Evolutionary conservation across 192 early-diverging fungal genomes (phyloP), one percentile per base, ranked within the genome.

Genomic region (Backusella psychrophila): DNA sequence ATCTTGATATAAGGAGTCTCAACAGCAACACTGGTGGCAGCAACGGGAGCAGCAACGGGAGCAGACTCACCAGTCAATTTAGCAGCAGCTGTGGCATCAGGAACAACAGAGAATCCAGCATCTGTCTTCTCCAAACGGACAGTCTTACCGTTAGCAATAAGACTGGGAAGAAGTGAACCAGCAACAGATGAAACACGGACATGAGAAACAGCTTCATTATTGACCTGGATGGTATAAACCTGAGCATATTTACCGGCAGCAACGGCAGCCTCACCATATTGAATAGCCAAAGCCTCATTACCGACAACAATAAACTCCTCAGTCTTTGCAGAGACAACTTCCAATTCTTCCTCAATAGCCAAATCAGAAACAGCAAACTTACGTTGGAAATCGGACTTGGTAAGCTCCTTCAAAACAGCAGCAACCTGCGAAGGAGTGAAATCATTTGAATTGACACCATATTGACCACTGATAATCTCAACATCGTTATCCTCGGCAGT

Each of bases 1-100:
- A 97, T 85, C 82, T 91, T 91, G 35, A 95, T 81, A 73, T 97
- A 97, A 38, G 95, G 94, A 31, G 88, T 90, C 72, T 94, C 90
- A 66, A 84, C 75, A 69, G 82, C 77, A 36, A 83, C 41, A 74
- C 23, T 78, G 23, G 79, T 53, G 31, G 70, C 59, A 26, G 83
- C 77, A 29, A 77, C 83, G 46, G 44, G 26, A 46, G 75, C 79
- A 66, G 41, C 42, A 17, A 76, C 70, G 19, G 65, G 23, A 26
- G 53, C 81, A 17, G 73, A 19, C 31, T 85, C 74, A 39, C 26
- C 74, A 70, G 73, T 17, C 39, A 71, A 71, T 17, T 71, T 66
- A 39, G 41, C 70, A 69, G 52, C 77, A 42, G 76, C 36, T 3
- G 74, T 23, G 31, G 71, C 41, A 69, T 36, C 31, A 42, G 23